Evolutionary conservation across 2,329 filamentous ascomycete species (phyloP).

Genomic region (Aspergillus fijiensis): DNA sequence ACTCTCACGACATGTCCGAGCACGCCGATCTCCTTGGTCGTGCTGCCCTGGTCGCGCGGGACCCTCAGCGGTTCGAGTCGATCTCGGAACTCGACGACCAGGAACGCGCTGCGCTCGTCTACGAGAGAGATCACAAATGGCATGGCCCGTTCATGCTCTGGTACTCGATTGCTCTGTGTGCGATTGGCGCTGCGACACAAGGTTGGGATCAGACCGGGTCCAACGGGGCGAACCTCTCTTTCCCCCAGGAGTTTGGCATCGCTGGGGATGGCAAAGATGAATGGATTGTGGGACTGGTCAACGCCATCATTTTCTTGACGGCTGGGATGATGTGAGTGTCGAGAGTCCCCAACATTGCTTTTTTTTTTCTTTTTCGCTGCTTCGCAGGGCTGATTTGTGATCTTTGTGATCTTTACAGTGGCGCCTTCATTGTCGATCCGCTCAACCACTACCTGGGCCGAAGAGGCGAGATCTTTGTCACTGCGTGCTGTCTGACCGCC

Average conservation of each 20-base stretch:
- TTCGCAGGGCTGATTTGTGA: conserved; percentile 16
- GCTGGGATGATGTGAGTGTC: conserved; percentile 19
- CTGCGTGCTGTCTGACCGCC: conserved; percentile 62
- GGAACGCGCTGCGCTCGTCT: conserved; percentile 44
- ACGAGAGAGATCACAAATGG: conserved; percentile 50
- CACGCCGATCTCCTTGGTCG: conserved; percentile 38
- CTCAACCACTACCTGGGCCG: conserved; percentile 60
- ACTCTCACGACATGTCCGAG: conserved; percentile 35
- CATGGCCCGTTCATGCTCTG: conserved; percentile 47
- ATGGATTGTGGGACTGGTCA: conserved; percentile 65
- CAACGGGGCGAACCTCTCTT: conserved; percentile 54
- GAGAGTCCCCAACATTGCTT: conserved; percentile 23
- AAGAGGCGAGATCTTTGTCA: conserved; percentile 63
- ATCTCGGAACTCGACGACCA: conserved; percentile 41
- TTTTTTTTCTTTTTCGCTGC: conserved; percentile 20
- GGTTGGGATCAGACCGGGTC: conserved; percentile 56
- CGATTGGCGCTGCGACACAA: conserved; percentile 51
- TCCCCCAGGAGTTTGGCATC: conserved; percentile 47
- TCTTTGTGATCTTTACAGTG: conserved; percentile 28
- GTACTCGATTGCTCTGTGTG: conserved; percentile 50
- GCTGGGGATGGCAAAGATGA: conserved; percentile 43
- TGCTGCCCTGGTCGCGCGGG: conserved; percentile 38
- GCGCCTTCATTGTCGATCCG: conserved; percentile 65
- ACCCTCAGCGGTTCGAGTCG: conserved; percentile 22
- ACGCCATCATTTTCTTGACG: conserved; percentile 51